Conservation (phyloP, 306 rosid species). For the Senna tora region DNA sequence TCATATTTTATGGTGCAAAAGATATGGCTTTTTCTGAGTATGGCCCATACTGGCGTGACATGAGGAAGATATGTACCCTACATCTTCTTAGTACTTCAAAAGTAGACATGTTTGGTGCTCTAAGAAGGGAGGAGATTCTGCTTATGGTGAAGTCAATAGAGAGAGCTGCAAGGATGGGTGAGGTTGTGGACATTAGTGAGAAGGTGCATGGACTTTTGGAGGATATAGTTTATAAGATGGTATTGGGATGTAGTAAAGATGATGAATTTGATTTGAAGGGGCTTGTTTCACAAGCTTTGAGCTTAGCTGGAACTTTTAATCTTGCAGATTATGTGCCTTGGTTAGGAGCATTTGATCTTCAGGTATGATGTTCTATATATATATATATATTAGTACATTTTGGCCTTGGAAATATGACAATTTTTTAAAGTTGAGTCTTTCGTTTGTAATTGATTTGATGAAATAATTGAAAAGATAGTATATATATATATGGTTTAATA, state of each 20-base stretch:
- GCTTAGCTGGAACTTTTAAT: slow-evolving; percentile 5
- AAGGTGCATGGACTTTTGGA: background rate
- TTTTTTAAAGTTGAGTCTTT: too few species aligned
- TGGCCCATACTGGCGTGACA: slow-evolving; percentile 48
- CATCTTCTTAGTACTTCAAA: slow-evolving; percentile 34
- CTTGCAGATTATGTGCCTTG: slow-evolving; percentile 40
- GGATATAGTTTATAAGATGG: slow-evolving; percentile 19
- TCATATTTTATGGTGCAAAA: slow-evolving; percentile 15
- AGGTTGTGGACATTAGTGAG: slow-evolving; percentile 30
- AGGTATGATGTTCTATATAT: slow-evolving; percentile 36
- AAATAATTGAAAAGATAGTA: too few species aligned
- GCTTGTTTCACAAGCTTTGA: background rate
- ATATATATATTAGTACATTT: too few species aligned
- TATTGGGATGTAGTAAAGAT: slow-evolving; percentile 22
- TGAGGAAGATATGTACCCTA: slow-evolving; percentile 40
- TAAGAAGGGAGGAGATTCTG: slow-evolving; percentile 28
- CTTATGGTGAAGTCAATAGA: background rate
- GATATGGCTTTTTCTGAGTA: slow-evolving; percentile 26
- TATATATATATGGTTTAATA: too few species aligned
- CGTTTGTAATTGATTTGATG: too few species aligned
- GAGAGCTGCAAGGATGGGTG: background rate
- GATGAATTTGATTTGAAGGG: slow-evolving; percentile 29
- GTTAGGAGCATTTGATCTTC: slow-evolving; percentile 20
- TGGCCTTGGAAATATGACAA: too few species aligned
- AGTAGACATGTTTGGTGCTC: slow-evolving; percentile 35